Evolutionary conservation across 352 stramenopile species (phyloP).

Genomic region (Elongisporangium prolatum): DNA sequence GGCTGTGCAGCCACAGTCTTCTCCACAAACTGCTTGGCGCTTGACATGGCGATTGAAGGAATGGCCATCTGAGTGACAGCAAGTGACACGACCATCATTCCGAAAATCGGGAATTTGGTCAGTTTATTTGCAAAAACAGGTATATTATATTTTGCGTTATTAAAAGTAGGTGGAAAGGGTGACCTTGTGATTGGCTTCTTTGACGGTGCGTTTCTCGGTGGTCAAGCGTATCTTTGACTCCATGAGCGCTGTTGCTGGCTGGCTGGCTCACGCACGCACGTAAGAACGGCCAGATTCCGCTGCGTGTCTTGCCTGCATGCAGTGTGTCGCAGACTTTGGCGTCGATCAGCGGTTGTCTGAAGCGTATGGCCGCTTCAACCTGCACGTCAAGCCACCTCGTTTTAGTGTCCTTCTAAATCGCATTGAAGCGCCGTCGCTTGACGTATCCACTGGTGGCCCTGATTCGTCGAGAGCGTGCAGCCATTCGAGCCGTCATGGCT

Average conservation of each 20-base stretch:
- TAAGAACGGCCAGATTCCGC: neutral
- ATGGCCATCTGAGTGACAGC: neutral
- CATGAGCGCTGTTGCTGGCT: neutral
- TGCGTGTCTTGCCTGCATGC: neutral
- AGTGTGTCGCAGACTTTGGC: neutral
- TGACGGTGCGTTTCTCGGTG: neutral
- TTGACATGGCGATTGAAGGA: constrained; percentile 1
- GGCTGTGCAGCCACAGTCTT: constrained; percentile 6
- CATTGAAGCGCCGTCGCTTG: too few relatives aligned
- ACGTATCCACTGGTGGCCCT: too few relatives aligned
- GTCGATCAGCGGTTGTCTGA: neutral
- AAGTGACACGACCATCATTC: neutral
- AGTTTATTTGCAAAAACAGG: neutral
- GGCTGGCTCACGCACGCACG: neutral
- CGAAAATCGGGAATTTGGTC: neutral
- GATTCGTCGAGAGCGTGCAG: too few relatives aligned
- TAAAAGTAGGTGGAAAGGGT: too few relatives aligned
- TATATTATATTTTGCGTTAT: neutral
- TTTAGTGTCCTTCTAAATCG: too few relatives aligned
- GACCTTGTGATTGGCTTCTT: neutral
- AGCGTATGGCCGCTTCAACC: too few relatives aligned
- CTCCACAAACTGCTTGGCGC: constrained; percentile 12
- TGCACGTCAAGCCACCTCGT: too few relatives aligned
- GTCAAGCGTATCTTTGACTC: neutral
- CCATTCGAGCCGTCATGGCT: too few relatives aligned